Conservation (phyloP, 2,329 filamentous ascomycete species). For the Alternaria viburni region DNA sequence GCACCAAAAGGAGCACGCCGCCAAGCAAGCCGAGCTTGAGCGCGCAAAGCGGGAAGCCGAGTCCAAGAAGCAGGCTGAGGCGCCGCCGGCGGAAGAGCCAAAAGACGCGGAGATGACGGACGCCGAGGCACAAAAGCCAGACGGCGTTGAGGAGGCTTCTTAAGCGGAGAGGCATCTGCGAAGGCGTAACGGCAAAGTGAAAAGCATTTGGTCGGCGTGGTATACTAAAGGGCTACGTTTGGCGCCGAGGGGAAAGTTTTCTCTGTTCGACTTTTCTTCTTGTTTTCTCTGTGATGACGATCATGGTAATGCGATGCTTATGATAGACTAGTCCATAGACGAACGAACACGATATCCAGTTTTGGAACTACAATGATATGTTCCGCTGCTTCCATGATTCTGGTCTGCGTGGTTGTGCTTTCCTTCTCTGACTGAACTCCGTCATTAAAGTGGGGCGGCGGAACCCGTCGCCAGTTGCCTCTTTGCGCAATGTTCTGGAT, state of each 20-base stretch:
- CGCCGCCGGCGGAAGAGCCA: constrained; percentile 39
- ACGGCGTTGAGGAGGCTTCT: constrained; percentile 48
- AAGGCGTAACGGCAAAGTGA: constrained; percentile 16
- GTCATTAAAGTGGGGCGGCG: background rate
- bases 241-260: constrained; percentile 5
- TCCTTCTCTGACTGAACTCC: background rate
- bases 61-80: constrained; percentile 62
- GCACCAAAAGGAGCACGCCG: constrained; percentile 70
- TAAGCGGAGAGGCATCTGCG: constrained; percentile 10
- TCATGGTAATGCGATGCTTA: constrained; percentile 37
- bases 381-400: background rate
- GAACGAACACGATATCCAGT: constrained; percentile 20
- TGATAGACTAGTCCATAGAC: constrained; percentile 38
- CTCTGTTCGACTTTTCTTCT: constrained; percentile 6
- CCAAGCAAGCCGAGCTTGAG: constrained; percentile 70
- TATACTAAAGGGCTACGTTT: constrained; percentile 12
- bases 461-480: background rate
- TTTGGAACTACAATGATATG: background rate
- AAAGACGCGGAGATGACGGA: constrained; percentile 67
- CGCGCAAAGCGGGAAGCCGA: constrained; percentile 81
- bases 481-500: background rate
- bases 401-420: background rate
- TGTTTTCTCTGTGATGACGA: constrained; percentile 18
- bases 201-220: constrained; percentile 29
- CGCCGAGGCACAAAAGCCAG: constrained; percentile 53